These are phyloP conservation scores for Citrus australasica DNA, from an alignment of 345 rosid genomes.

Conservation along the genomic window DNA sequence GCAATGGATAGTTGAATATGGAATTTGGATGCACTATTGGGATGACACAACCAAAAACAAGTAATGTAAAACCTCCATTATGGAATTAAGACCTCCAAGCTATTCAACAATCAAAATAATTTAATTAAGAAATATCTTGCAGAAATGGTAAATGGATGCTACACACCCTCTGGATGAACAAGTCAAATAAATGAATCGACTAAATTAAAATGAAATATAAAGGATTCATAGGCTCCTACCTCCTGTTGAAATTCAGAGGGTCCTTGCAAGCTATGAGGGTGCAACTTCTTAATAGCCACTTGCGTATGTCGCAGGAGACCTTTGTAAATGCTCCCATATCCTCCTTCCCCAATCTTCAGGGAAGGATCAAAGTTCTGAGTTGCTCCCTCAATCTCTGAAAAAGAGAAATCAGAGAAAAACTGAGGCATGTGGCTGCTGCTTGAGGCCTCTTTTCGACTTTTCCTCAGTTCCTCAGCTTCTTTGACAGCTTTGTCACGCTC, in stretches of 20 bases:
- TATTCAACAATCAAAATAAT: background rate
- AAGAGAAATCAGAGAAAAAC: slow-evolving; percentile 62
- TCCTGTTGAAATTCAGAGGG: slow-evolving; percentile 86
- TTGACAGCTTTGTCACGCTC: slow-evolving; percentile 75
- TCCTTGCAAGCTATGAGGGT: slow-evolving; percentile 72
- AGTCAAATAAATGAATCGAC: background rate
- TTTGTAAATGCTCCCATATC: slow-evolving; percentile 79
- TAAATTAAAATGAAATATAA: background rate
- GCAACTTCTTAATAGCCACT: slow-evolving; percentile 73
- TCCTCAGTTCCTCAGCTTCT: slow-evolving; percentile 80
- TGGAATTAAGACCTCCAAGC: background rate
- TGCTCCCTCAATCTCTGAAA: slow-evolving; percentile 73
- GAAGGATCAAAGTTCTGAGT: slow-evolving; percentile 60
- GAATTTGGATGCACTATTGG: background rate
- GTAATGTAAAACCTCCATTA: background rate
- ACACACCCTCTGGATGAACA: background rate
- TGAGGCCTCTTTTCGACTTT: slow-evolving; percentile 53
- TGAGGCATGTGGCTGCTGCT: slow-evolving; percentile 35
- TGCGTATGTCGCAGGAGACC: slow-evolving; percentile 57
- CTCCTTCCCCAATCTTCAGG: slow-evolving; percentile 87
- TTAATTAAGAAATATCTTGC: background rate
- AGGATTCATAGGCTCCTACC: slow-evolving; percentile 39
- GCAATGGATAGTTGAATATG: background rate
- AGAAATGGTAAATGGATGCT: too few species aligned
- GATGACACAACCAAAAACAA: background rate